Base-by-base conservation (phyloP, 768 basidiomycete genomes). In the Mycena kentingensis region DNA sequence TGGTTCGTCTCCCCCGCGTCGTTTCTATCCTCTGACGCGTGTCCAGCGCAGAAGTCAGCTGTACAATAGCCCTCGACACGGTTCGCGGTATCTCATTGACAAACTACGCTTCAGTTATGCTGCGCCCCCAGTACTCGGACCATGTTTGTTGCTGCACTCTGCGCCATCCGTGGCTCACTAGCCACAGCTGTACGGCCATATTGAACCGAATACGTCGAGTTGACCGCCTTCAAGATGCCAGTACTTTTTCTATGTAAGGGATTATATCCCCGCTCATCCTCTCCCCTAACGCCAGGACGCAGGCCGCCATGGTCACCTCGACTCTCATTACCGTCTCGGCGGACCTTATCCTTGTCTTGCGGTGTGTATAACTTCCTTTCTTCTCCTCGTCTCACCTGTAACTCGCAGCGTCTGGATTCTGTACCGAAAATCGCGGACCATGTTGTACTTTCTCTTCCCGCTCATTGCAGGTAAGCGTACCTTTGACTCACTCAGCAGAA, bases 31-130 rank as follows among this genome's bases (percentile, higher is more conserved):
- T 43, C 37, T 28, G 46, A n/a, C 8, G 18, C 15, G 28, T 2
- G 27, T 16, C 18, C 37, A 54, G 52, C n/a, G 25, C 37, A 38
- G 46, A 54, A 31, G 3, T 54, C n/a, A 29, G 25, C 19, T 48
- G 52, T 48, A 11, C n/a, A n/a, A n/a, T n/a, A n/a, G n/a, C n/a
- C n/a, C n/a, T n/a, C n/a, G n/a, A n/a, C n/a, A n/a, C n/a, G n/a
- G n/a, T n/a, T n/a, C n/a, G n/a, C n/a, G n/a, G n/a, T n/a, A n/a
- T n/a, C n/a, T n/a, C n/a, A n/a, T n/a, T n/a, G n/a, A n/a, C n/a
- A n/a, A n/a, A n/a, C n/a, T n/a, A n/a, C n/a, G n/a, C n/a, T n/a
- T 19, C 27, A 52, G 51, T 52, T 34, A 52, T 52, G 51, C 36
- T 54, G 6, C 41, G 26, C 34, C 25, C n/a, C 22, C 39, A 42